Evolutionary conservation across 2,329 filamentous ascomycete species (phyloP), one percentile per base, ranked within the genome.

Genomic region (Bertia moriformis): DNA sequence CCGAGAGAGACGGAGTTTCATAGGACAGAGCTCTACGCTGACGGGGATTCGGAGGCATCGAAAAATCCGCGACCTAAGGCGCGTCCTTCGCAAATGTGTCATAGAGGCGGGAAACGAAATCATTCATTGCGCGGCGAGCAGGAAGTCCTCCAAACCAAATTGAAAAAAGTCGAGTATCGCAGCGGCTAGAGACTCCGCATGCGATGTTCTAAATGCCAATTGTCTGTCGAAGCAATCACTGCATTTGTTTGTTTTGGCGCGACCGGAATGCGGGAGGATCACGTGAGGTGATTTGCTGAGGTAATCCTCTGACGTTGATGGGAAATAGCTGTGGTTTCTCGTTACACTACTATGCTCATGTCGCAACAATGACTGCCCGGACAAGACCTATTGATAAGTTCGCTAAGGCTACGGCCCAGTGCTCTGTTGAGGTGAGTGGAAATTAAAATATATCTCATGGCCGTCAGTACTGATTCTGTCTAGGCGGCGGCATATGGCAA

Each of bases 401-500:
- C 41, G 71, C 70, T 14, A 54, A 61, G 12, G 65, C 69, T n/a
- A 65, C 61, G 27, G 65, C 69, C 4, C 64, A 69, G 48, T 77
- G 72, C 53, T 63, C 68, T n/a, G 45, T 59, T 29, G 66, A 76
- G 65, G 71, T 72, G 41, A 39, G 57, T 45, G 10, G 32, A 38
- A 5, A 14, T 14, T 15, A 15, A 14, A 10, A 10, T 10, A 7
- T 7, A 14, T 12, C 7, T 15, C 15, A 13, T 35, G 10, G 17
- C 15, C 15, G 10, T 17, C 15, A 7, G 32, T 17, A 10, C 15
- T 7, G 32, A 35, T 7, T 13, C 32, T 35, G 10, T 18, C 15
- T 15, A 96, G 89, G 82, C 85, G 39, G 69, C 85, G 2, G 66
- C 73, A 12, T 98, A 96, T 53, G 91, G 89, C 47, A 88, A 87